phyloP scores from a whole-genome alignment of 306 rosid species.

The Quercus glauca region DNA sequence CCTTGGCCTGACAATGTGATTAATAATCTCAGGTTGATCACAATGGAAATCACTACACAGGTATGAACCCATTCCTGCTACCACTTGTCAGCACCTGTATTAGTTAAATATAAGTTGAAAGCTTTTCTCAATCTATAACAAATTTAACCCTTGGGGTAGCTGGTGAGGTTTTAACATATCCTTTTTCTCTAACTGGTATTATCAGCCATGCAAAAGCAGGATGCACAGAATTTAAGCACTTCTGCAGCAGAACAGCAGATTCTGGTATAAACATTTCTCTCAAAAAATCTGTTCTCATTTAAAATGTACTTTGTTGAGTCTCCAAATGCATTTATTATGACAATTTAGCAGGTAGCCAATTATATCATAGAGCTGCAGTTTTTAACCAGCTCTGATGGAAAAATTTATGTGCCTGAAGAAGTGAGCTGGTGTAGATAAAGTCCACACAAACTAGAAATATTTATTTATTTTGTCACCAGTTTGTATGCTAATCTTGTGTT shows the following conservation, averaged over 20 bases:
- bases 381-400: not conserved
- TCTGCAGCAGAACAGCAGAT: slow-evolving; percentile 88
- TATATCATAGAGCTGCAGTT: not conserved
- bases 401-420: not conserved
- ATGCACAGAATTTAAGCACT: slow-evolving; percentile 50
- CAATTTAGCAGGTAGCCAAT: not conserved
- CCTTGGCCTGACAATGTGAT: slow-evolving; percentile 16
- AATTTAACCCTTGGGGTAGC: slow-evolving; percentile 13
- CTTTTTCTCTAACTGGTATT: slow-evolving; percentile 33
- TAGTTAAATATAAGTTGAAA: slow-evolving; percentile 8
- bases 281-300: slow-evolving; percentile 3
- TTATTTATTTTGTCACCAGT: not conserved
- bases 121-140: slow-evolving; percentile 13
- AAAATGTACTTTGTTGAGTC: slow-evolving; percentile 3
- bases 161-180: slow-evolving; percentile 9
- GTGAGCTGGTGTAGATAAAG: not conserved
- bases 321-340: slow-evolving; percentile 3
- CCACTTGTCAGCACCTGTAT: not conserved
- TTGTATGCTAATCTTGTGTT: not conserved
- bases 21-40: slow-evolving; percentile 59
- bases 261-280: slow-evolving; percentile 57
- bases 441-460: not conserved
- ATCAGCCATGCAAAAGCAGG: slow-evolving; percentile 69
- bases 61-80: slow-evolving; percentile 39
- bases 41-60: slow-evolving; percentile 50